These are phyloP conservation scores for Hyaloscypha bicolor DNA, from an alignment of 495 filamentous ascomycete genomes.

Conservation along the genomic window DNA sequence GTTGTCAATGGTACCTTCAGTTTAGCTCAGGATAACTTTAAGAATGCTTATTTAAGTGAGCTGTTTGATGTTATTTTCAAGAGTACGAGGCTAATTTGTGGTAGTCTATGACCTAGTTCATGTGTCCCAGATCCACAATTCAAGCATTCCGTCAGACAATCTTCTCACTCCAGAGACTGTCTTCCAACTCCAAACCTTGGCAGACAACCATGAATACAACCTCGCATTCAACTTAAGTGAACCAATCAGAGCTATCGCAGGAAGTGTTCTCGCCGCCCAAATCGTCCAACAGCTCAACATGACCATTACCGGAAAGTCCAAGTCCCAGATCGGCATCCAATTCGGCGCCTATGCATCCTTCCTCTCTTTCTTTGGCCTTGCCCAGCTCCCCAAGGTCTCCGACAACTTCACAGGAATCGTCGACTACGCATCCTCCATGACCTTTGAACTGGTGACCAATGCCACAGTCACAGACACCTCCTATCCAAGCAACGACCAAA, in stretches of 20 bases:
- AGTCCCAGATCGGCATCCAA: conserved; percentile 59
- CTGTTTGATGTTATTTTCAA: not conserved
- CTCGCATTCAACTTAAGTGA: conserved; percentile 56
- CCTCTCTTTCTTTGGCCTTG: conserved; percentile 73
- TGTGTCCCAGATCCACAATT: conserved; percentile 73
- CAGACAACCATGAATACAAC: conserved; percentile 67
- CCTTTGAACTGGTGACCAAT: conserved; percentile 76
- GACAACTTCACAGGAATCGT: conserved; percentile 70
- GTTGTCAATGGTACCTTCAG: conserved; percentile 30
- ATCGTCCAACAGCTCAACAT: conserved; percentile 65
- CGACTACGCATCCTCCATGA: conserved; percentile 67
- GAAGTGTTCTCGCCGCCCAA: conserved; percentile 46
- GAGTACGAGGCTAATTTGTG: conserved; percentile 34
- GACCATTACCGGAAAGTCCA: conserved; percentile 55
- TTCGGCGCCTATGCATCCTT: conserved; percentile 75
- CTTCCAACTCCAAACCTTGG: conserved; percentile 64
- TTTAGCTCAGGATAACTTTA: conserved; percentile 26
- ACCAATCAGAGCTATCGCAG: conserved; percentile 52
- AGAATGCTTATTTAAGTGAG: conserved; percentile 30
- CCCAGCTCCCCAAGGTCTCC: conserved; percentile 55
- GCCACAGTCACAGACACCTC: conserved; percentile 35
- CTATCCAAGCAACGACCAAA: conserved; percentile 57
- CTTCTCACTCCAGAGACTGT: conserved; percentile 49
- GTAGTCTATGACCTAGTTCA: conserved; percentile 75
- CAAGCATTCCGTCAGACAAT: conserved; percentile 36